Evolutionary conservation across 2,329 filamentous ascomycete species (phyloP).

Genomic region (Aspergillus eucalypticola): DNA sequence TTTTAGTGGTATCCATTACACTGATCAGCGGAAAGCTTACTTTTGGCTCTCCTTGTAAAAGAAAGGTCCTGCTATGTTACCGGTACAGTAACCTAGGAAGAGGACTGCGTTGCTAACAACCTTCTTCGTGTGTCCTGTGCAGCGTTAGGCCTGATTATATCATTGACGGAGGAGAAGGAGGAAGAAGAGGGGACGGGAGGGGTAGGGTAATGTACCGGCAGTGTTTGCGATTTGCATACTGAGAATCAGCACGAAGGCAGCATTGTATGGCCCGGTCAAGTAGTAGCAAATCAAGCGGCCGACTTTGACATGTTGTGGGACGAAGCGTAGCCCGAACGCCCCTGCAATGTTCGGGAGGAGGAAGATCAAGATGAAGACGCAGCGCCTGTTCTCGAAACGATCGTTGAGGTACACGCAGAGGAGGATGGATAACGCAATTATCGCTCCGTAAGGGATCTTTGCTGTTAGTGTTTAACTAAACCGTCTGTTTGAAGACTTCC

Average conservation of each 20-base stretch:
- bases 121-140: slow-evolving; percentile 61
- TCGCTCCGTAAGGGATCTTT: slow-evolving; percentile 50
- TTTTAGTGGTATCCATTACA: background rate
- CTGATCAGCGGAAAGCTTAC: slow-evolving; percentile 18
- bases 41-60: slow-evolving; percentile 61
- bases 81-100: slow-evolving; percentile 61
- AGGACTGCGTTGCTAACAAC: slow-evolving; percentile 64
- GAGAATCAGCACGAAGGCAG: slow-evolving; percentile 54
- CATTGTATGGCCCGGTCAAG: slow-evolving; percentile 57
- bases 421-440: slow-evolving; percentile 55
- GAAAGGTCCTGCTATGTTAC: slow-evolving; percentile 64
- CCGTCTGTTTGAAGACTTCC: background rate
- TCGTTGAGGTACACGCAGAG: slow-evolving; percentile 52
- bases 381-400: slow-evolving; percentile 50
- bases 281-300: slow-evolving; percentile 62
- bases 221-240: slow-evolving; percentile 50
- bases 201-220: slow-evolving; percentile 34
- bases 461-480: background rate
- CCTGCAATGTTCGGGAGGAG: slow-evolving; percentile 62
- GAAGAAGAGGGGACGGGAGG: no score
- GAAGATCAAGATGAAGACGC: slow-evolving; percentile 57
- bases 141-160: slow-evolving; percentile 17
- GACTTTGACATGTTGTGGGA: slow-evolving; percentile 52
- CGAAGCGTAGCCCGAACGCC: slow-evolving; percentile 59
- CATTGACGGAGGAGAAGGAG: background rate